These are phyloP conservation scores for Fistulifera pelliculosa DNA, from an alignment of 108 stramenopile species.

Conservation along the genomic window DNA sequence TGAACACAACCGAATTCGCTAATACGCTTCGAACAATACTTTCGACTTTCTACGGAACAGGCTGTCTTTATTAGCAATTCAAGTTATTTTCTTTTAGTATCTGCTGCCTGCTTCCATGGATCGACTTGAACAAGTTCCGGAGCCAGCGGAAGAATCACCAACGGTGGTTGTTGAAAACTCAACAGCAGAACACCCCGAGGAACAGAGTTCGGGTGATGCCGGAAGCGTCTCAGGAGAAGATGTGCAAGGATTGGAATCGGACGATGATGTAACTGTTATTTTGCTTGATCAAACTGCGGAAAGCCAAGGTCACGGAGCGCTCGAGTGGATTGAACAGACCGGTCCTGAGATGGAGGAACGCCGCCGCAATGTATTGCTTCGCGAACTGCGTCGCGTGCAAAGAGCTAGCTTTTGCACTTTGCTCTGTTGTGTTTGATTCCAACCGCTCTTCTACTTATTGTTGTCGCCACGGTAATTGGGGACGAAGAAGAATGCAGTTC, in stretches of 20 bases:
- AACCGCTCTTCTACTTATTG: conserved; percentile 60
- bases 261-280: conserved; percentile 38
- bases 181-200: too few relatives aligned
- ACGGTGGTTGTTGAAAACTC: too few relatives aligned
- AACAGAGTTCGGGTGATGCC: too few relatives aligned
- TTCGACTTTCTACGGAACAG: too few relatives aligned
- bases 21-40: too few relatives aligned
- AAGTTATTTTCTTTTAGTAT: too few relatives aligned
- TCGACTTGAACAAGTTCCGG: too few relatives aligned
- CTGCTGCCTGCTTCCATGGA: too few relatives aligned
- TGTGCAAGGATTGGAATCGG: background rate
- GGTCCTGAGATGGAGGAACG: conserved; percentile 42
- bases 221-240: too few relatives aligned
- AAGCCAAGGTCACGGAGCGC: conserved; percentile 6
- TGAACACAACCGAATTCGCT: too few relatives aligned
- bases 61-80: too few relatives aligned
- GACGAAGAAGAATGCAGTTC: conserved; percentile 46
- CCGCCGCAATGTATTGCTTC: conserved; percentile 35
- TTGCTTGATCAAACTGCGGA: conserved; percentile 19
- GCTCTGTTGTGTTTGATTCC: conserved; percentile 69
- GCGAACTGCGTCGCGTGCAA: conserved; percentile 67
- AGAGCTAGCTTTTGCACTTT: conserved; percentile 74
- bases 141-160: too few relatives aligned
- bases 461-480: conserved; percentile 59
- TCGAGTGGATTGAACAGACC: conserved; percentile 29